Conservation (phyloP, 2,329 filamentous ascomycete genomes). For the Trichoderma sp. region DNA sequence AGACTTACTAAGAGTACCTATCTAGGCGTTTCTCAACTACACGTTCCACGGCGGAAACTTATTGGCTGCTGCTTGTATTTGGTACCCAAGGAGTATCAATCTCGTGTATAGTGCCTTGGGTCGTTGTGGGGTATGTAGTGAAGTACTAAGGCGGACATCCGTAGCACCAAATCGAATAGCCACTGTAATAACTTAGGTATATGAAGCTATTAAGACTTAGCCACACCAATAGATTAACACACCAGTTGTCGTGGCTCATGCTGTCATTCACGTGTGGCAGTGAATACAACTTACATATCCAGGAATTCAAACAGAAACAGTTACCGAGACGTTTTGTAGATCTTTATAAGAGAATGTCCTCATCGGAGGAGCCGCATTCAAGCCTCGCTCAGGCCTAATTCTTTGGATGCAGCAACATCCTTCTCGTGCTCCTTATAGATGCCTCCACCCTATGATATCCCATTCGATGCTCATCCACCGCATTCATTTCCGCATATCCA, state of each 20-base stretch:
- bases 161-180: background rate
- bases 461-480: no score
- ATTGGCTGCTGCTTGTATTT: background rate
- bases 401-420: no score
- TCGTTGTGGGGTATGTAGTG: no score
- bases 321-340: rapidly evolving
- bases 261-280: background rate
- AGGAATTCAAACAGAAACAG: background rate
- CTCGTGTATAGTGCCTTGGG: background rate
- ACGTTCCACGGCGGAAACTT: background rate
- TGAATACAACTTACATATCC: background rate
- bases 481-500: no score
- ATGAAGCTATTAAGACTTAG: background rate
- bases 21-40: background rate
- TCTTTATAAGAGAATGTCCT: no score
- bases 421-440: no score
- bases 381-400: background rate
- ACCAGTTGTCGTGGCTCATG: background rate
- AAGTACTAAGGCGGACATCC: background rate
- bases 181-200: no score
- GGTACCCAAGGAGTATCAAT: background rate
- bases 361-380: no score
- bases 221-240: background rate
- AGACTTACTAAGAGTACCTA: background rate
- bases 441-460: no score